Conservation (phyloP, 2,329 filamentous ascomycete genomes). For the Drechslera avenae region DNA sequence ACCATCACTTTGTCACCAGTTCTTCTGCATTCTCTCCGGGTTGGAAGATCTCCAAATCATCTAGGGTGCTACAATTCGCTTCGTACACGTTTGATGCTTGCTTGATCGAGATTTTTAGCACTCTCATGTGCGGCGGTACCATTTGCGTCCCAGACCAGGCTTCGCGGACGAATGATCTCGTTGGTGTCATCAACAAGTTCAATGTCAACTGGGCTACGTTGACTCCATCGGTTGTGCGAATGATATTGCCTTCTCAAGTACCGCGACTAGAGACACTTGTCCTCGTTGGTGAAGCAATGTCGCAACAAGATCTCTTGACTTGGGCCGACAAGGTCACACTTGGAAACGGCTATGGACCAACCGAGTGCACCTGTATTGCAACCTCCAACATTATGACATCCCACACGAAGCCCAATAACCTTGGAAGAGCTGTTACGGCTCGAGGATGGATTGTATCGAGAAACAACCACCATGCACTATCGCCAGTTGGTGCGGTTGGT, state of each 20-base stretch:
- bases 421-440: slow-evolving; percentile 41
- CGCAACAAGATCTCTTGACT: slow-evolving; percentile 39
- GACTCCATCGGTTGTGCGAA: slow-evolving; percentile 51
- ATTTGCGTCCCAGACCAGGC: slow-evolving; percentile 57
- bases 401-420: slow-evolving; percentile 39
- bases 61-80: slow-evolving; percentile 61
- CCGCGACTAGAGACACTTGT: slow-evolving; percentile 34
- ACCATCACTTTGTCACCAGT: slow-evolving; percentile 61
- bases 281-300: slow-evolving; percentile 43
- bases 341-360: slow-evolving; percentile 49
- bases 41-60: slow-evolving; percentile 54
- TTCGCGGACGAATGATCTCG: slow-evolving; percentile 54
- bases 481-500: slow-evolving; percentile 48
- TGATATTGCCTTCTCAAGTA: slow-evolving; percentile 37
- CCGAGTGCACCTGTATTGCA: slow-evolving; percentile 45
- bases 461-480: slow-evolving; percentile 41
- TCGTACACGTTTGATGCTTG: slow-evolving; percentile 54
- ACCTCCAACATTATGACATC: slow-evolving; percentile 40
- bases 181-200: slow-evolving; percentile 47
- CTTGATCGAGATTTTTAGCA: slow-evolving; percentile 55
- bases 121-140: slow-evolving; percentile 54
- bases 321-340: slow-evolving; percentile 47
- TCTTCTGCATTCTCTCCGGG: slow-evolving; percentile 32
- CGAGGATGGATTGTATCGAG: slow-evolving; percentile 48
- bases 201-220: slow-evolving; percentile 51